phyloP scores from a whole-genome alignment of 495 filamentous ascomycete genomes.

The Mytilinidion resinicola region DNA sequence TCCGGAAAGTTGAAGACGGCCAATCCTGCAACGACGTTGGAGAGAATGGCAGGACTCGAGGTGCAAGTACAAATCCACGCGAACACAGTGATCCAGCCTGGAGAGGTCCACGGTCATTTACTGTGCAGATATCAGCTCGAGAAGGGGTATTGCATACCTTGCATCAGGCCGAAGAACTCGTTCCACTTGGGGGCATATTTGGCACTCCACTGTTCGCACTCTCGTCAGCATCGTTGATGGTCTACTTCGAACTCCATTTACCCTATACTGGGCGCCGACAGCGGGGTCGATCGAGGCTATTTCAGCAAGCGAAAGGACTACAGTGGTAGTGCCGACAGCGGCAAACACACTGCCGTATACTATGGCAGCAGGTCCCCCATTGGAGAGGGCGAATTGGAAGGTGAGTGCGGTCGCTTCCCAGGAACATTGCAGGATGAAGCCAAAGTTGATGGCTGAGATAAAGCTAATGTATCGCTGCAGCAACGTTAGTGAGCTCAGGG shows the following conservation, averaged over 20 bases:
- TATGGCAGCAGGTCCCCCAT: constrained; percentile 33
- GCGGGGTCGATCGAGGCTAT: constrained; percentile 35
- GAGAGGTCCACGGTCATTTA: not conserved
- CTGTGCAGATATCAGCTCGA: not conserved
- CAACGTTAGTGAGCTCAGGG: not conserved
- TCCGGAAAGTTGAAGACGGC: constrained; percentile 17
- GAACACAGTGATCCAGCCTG: constrained; percentile 26
- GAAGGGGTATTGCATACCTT: constrained; percentile 1
- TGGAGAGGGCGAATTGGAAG: constrained; percentile 17
- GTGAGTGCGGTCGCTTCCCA: constrained; percentile 26
- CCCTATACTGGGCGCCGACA: constrained; percentile 16
- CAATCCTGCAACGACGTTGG: constrained; percentile 15
- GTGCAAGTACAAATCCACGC: constrained; percentile 14
- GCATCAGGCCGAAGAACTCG: constrained; percentile 23
- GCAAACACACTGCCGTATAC: constrained; percentile 29
- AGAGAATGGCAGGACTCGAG: constrained; percentile 13
- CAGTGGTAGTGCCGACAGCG: constrained; percentile 20
- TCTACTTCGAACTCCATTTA: not conserved
- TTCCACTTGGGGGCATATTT: constrained; percentile 37
- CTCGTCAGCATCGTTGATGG: no score
- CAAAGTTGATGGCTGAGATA: constrained; percentile 18
- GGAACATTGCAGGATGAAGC: constrained; percentile 18
- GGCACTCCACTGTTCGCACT: constrained; percentile 4
- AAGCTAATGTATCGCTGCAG: constrained; percentile 18
- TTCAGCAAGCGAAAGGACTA: constrained; percentile 32